Base-by-base conservation (phyloP, 257 asterid genomes). In the Apocynum venetum region DNA sequence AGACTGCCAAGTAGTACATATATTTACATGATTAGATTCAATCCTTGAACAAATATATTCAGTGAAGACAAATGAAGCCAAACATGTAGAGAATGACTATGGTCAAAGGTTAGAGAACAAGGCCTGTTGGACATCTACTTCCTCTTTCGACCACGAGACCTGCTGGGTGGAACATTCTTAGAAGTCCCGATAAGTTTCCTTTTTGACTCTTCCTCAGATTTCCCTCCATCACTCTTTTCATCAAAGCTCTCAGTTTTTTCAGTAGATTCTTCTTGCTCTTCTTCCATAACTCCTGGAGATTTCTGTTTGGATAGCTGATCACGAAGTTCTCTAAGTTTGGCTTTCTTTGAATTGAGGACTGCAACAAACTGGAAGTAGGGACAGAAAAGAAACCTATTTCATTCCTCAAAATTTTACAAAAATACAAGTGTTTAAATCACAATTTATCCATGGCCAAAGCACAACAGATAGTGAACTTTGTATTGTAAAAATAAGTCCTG, bases 281-380 rank as follows among this genome's bases (percentile, higher is more conserved):
- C 95, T 83, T 83, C 84, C 31, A 81, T 80, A n/a, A 52, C 79
- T 47, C 80, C 80, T n/a, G 89, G 61, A 48, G 82, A 43, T 56
- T 76, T 83, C 43, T 83, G 82, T 66, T 83, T 88, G 46, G 91
- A 87, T 73, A 91, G 87, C 57, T 83, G 87, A 77, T 90, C 92
- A 36, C 92, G 95, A 74, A 95, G 92, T 76, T 90, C 96, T 84
- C 98, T 88, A 46, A 95, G 98, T 89, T 95, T 91, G 19, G 89
- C 87, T 86, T 95, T 95, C 89, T 95, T 95, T 76, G 97, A 84
- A 84, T 90, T 95, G 87, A 95, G 79, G 43, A 95, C 90, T 48
- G 75, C 87, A 68, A 89, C 87, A 84, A 95, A 93, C 98, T 95
- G 89, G 74, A 87, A 82, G 49, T 64, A 63, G 36, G 14, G 67